A percentile compares a stretch with the other conserved stretches of the same genome.
These are phyloP conservation scores for Lycium ferocissimum DNA, from an alignment of 257 asterid species.

Conservation along the genomic window DNA sequence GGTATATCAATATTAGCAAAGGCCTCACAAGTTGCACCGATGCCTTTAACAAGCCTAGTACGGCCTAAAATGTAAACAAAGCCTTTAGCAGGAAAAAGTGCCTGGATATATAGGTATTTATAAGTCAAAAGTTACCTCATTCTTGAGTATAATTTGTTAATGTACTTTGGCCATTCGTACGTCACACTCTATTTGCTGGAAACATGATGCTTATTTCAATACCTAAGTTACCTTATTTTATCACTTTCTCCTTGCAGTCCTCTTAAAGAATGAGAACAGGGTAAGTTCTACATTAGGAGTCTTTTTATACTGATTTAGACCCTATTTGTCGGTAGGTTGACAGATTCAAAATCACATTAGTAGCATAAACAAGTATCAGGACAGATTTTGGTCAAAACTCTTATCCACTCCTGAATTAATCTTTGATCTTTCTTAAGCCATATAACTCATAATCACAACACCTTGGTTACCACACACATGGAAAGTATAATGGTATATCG, in stretches of 20 bases:
- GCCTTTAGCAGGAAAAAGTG: background rate
- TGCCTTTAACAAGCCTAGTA: background rate
- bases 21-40: background rate
- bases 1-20: background rate
- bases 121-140: background rate
- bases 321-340: background rate
- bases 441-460: background rate
- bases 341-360: background rate
- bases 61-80: background rate
- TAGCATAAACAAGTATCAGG: conserved; percentile 1
- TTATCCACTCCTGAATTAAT: background rate
- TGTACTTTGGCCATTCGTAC: background rate
- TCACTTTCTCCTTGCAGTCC: background rate
- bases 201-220: background rate
- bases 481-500: background rate
- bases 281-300: conserved; percentile 10
- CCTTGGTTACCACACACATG: background rate
- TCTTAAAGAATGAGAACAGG: background rate
- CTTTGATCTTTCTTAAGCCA: background rate
- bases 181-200: background rate
- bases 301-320: background rate
- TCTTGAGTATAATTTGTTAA: background rate
- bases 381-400: background rate
- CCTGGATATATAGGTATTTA: background rate
- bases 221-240: background rate